These are phyloP conservation scores for Takakia lepidozioides DNA, from an alignment of 225 moss, liverwort and hornwort genomes.

Conservation along the genomic window DNA sequence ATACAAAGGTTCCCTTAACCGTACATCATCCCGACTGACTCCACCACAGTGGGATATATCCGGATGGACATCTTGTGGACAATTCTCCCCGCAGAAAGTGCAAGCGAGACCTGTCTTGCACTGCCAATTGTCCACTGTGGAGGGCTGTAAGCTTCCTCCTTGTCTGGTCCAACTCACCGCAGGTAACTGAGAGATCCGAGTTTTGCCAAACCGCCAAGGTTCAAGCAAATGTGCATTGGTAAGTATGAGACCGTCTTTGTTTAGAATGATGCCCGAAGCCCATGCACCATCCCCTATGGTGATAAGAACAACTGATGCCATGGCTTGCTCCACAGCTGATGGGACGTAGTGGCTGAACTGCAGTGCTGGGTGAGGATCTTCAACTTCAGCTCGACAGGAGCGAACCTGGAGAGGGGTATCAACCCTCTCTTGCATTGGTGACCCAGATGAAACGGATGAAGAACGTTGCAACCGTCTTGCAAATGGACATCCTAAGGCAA, in stretches of 20 bases:
- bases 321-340: constrained; percentile 70
- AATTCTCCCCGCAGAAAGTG: too few species aligned
- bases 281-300: constrained; percentile 96
- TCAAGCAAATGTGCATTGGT: constrained; percentile 97
- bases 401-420: constrained; percentile 35
- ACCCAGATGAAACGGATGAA: constrained; percentile 11
- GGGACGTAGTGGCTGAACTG: constrained; percentile 44
- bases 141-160: too few species aligned
- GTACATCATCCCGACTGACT: too few species aligned
- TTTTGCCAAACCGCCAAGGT: constrained; percentile 94
- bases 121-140: too few species aligned
- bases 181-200: constrained; percentile 45
- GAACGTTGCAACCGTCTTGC: constrained; percentile 18
- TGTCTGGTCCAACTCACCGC: too few species aligned
- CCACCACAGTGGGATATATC: too few species aligned
- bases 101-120: too few species aligned
- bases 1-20: not conserved
- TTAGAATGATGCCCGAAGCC: constrained; percentile 92
- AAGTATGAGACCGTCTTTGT: constrained; percentile 67
- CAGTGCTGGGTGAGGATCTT: constrained; percentile 24
- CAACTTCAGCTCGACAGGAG: constrained; percentile 45
- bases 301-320: constrained; percentile 85
- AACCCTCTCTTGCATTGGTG: constrained; percentile 8
- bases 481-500: constrained; percentile 52
- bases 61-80: too few species aligned